Evolutionary conservation across 1,284 basidiomycete species (phyloP).

Genomic region (Erythrobasidium hasegawianum): DNA sequence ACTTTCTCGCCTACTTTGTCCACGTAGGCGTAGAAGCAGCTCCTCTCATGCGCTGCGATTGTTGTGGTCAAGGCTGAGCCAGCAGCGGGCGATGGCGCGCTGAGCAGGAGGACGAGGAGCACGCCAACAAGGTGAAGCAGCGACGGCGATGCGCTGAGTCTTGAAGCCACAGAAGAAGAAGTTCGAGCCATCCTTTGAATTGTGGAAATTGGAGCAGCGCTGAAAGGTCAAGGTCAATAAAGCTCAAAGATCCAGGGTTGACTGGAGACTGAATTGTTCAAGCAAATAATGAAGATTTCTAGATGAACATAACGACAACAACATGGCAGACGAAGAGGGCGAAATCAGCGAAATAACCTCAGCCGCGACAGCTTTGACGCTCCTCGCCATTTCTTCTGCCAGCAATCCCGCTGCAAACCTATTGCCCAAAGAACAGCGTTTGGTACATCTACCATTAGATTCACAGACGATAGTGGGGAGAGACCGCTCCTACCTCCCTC

Average conservation of each 20-base stretch:
- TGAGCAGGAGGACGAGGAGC: neutral
- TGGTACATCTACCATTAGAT: constrained; percentile 5
- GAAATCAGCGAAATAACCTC: neutral
- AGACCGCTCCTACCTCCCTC: constrained; percentile 19
- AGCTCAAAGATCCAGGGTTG: too few relatives aligned
- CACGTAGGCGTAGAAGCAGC: constrained; percentile 96
- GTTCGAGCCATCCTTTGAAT: too few relatives aligned
- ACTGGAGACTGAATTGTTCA: too few relatives aligned
- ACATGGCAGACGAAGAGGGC: too few relatives aligned
- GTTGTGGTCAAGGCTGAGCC: constrained; percentile 79
- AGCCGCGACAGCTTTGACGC: constrained; percentile 11
- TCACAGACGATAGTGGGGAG: constrained; percentile 16
- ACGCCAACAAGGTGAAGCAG: too few relatives aligned
- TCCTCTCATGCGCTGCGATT: constrained; percentile 75
- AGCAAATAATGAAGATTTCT: too few relatives aligned
- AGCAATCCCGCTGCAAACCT: constrained; percentile 25
- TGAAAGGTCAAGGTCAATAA: too few relatives aligned
- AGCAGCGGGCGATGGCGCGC: constrained; percentile 7
- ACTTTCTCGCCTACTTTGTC: constrained; percentile 90
- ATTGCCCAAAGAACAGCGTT: constrained; percentile 8
- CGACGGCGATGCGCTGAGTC: too few relatives aligned
- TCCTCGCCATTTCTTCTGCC: constrained; percentile 12
- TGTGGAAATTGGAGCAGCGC: too few relatives aligned
- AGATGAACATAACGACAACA: too few relatives aligned
- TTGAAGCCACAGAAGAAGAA: too few relatives aligned